These are phyloP conservation scores for Xerocomus cyaneibrunnescens DNA, from an alignment of 1,284 basidiomycete species.

Conservation along the genomic window DNA sequence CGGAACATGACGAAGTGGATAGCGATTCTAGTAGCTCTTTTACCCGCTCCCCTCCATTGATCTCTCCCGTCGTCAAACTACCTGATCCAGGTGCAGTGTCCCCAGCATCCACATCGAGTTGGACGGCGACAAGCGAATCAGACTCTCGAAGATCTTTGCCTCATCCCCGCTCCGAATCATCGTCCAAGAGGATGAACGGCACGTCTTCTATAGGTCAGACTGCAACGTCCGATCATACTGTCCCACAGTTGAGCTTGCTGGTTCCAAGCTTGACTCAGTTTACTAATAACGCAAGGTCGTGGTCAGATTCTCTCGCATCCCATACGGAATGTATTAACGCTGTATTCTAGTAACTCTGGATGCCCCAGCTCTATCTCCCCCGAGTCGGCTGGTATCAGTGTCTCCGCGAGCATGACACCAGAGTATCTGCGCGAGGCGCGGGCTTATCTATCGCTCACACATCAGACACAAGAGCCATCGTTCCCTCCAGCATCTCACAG, in stretches of 20 bases:
- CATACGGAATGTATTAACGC: constrained; percentile 6
- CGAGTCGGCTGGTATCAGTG: constrained; percentile 34
- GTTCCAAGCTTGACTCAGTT: constrained; percentile 24
- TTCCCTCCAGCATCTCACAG: constrained; percentile 18
- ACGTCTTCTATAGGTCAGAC: constrained; percentile 7
- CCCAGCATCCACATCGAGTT: constrained; percentile 29
- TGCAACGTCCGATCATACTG: constrained; percentile 8
- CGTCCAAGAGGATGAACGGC: constrained; percentile 13
- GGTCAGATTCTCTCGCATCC: neutral
- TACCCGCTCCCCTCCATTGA: constrained; percentile 29
- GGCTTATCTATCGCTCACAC: constrained; percentile 34
- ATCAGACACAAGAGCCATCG: constrained; percentile 14
- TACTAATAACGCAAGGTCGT: constrained; percentile 19
- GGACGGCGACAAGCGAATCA: constrained; percentile 32
- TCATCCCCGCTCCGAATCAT: constrained; percentile 7
- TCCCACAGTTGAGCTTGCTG: constrained; percentile 33
- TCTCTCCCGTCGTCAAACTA: constrained; percentile 34
- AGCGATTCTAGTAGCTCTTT: constrained; percentile 27
- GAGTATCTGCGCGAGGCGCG: constrained; percentile 36
- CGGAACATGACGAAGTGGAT: constrained; percentile 15
- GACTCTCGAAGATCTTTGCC: constrained; percentile 20
- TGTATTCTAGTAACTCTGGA: constrained; percentile 23
- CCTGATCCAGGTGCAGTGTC: constrained; percentile 28
- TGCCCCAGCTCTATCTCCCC: constrained; percentile 37
- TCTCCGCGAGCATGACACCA: constrained; percentile 35